Evolutionary conservation across 1,284 basidiomycete genomes (phyloP), one percentile per base, ranked within the genome.

Genomic region (Malassezia sp.): DNA sequence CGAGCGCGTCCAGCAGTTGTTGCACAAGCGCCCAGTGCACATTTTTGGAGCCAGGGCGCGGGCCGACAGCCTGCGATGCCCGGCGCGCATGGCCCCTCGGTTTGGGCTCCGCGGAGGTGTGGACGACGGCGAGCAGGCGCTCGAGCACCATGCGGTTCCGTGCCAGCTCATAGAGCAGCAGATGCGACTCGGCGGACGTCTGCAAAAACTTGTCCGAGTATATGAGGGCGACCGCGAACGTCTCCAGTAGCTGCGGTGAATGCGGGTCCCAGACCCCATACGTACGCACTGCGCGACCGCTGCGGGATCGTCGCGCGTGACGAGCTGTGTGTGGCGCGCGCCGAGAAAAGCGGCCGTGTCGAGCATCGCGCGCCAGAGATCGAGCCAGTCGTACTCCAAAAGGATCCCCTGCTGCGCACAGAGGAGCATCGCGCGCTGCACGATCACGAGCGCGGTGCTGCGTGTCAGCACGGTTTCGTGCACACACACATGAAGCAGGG

Each of bases 321-420:
- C 36, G 5, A 64, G 44, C 45, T 64, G 56, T 2, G 44, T 28
- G 33, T 48, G 55, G 2, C 62, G 50, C 8, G 45, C 40, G 2
- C 49, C 56, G 2, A 60, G 40, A 34, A 64, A 64, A 3, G 49
- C 39, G 2, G 52, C 54, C 5, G 59, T 45, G 10, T 42, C 43
- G 20, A 64, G 43, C n/a, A 59, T 33, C 5, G 62, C 52, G 15
- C 45, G 54, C 60, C 60, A 64, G 27, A 56, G 53, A 26, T 59
- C 58, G 22, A 45, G 42, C 62, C 62, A 64, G 32, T 62, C 58
- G 47, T 63, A 63, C 36, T 62, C 58, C 30, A 64, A 34, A 23
- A 38, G 49, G n/a, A 63, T 37, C 11, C 46, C 39, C 38, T 57
- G 54, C 11, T 54, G 50, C 2, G 61, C 53, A 35, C 57, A 59